Percentiles rank a stretch among this genome's conserved stretches.
Evolutionary conservation across 257 asterid species (phyloP).

Genomic region (Hygrophila difformis): DNA sequence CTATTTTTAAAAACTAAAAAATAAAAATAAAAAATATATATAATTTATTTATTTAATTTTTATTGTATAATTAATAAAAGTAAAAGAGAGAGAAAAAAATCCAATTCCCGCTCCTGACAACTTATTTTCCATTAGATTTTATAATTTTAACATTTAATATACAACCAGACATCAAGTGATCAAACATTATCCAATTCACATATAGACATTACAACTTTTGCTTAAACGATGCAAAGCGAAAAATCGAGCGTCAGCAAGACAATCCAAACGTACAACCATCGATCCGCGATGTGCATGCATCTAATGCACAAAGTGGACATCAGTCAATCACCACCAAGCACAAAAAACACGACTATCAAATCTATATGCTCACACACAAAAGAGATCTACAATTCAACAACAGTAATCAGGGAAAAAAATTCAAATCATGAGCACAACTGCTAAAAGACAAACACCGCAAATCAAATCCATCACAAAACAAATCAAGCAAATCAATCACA

Average conservation of each 20-base stretch:
- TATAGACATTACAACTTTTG: too few species aligned
- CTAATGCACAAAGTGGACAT: conserved; percentile 10
- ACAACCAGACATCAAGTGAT: too few species aligned
- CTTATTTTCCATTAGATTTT: too few species aligned
- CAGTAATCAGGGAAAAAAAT: not conserved
- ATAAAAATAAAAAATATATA: too few species aligned
- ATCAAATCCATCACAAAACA: conserved; percentile 1
- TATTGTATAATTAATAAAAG: too few species aligned
- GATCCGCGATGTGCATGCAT: conserved; percentile 5
- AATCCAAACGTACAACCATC: conserved; percentile 4
- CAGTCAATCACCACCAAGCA: not conserved
- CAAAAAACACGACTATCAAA: not conserved
- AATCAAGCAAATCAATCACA: not conserved
- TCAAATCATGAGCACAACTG: not conserved
- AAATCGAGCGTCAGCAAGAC: not conserved
- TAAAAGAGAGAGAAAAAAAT: too few species aligned
- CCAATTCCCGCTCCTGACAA: too few species aligned
- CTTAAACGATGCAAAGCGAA: not conserved
- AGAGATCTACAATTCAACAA: conserved; percentile 11
- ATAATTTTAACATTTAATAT: too few species aligned
- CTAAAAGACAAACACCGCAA: not conserved
- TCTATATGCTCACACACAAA: not conserved
- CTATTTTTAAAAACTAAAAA: too few species aligned
- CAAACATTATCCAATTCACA: too few species aligned
- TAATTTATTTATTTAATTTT: too few species aligned